Percentiles rank a stretch among this genome's conserved stretches.
Evolutionary conservation across 2,329 filamentous ascomycete species (phyloP).

Genomic region (Colletotrichum australisinense): DNA sequence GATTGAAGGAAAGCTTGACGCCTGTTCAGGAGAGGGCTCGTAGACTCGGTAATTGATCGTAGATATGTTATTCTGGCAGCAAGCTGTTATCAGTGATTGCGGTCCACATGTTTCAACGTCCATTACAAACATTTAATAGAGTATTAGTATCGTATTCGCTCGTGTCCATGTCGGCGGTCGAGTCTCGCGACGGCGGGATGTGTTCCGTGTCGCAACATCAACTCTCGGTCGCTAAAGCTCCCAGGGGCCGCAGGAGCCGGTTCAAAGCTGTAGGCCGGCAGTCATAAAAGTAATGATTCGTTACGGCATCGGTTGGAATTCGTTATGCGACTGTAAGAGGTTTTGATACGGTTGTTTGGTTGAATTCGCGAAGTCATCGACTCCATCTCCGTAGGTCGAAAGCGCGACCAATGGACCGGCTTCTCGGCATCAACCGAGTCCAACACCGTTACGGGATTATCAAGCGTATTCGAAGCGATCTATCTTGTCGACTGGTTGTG

Average conservation of each 20-base stretch:
- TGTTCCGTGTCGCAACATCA: slow-evolving; percentile 36
- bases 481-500: background rate
- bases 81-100: slow-evolving; percentile 33
- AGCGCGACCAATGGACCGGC: slow-evolving; percentile 31
- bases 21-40: slow-evolving; percentile 57
- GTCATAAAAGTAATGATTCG: slow-evolving; percentile 26
- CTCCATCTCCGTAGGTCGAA: slow-evolving; percentile 53
- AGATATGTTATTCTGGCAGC: slow-evolving; percentile 64
- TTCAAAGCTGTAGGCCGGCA: slow-evolving; percentile 11
- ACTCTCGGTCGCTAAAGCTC: slow-evolving; percentile 34
- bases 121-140: slow-evolving; percentile 64
- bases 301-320: slow-evolving; percentile 16
- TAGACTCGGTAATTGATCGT: slow-evolving; percentile 67
- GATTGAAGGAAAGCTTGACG: slow-evolving; percentile 56
- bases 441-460: slow-evolving; percentile 7
- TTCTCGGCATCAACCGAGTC: slow-evolving; percentile 33
- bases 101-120: background rate
- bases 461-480: background rate
- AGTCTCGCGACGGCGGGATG: slow-evolving; percentile 33
- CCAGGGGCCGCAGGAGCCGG: slow-evolving; percentile 26
- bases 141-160: slow-evolving; percentile 73
- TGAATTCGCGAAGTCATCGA: slow-evolving; percentile 37
- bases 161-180: slow-evolving; percentile 68
- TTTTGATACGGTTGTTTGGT: slow-evolving; percentile 24
- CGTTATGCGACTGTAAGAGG: slow-evolving; percentile 5